These are phyloP conservation scores for Suhomyces canberraensis DNA, from an alignment of 805 yeast species.

Conservation along the genomic window DNA sequence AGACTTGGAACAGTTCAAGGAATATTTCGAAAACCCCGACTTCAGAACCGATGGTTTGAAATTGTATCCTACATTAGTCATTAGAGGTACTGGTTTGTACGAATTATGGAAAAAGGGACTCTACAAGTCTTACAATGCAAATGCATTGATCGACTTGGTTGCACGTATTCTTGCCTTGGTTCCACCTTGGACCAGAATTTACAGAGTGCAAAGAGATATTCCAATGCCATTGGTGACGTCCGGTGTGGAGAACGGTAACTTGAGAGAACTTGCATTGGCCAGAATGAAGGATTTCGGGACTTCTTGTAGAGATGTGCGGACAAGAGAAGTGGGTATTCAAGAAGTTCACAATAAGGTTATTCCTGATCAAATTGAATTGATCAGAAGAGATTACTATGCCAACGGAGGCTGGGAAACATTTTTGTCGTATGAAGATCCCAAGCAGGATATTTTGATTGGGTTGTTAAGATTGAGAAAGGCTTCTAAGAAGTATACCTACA, in stretches of 20 bases:
- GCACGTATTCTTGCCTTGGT: conserved; percentile 94
- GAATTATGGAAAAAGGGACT: conserved; percentile 97
- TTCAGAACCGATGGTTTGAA: conserved; percentile 97
- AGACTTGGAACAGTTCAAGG: conserved; percentile 92
- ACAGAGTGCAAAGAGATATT: conserved; percentile 96
- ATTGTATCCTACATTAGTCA: conserved; percentile 92
- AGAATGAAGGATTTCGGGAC: conserved; percentile 99
- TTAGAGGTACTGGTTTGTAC: conserved; percentile 94
- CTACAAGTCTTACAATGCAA: conserved; percentile 91
- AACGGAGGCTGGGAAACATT: conserved; percentile 99
- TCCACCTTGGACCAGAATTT: conserved; percentile 99
- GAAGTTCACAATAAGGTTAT: conserved; percentile 96
- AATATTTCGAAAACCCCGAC: conserved; percentile 94
- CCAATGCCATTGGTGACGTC: conserved; percentile 98
- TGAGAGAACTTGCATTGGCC: conserved; percentile 91
- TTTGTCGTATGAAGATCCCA: conserved; percentile 93
- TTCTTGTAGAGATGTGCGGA: conserved; percentile 90
- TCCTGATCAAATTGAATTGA: conserved; percentile 95
- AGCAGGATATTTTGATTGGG: conserved; percentile 92
- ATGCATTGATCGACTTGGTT: conserved; percentile 88
- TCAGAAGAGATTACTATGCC: conserved; percentile 93
- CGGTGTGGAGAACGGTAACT: conserved; percentile 96
- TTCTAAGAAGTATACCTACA: conserved; percentile 80
- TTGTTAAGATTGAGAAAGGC: conserved; percentile 84
- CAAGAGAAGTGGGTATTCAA: conserved; percentile 97